Percentiles rank a stretch among this genome's conserved stretches.
Evolutionary conservation across 73 alveolate species (phyloP).

Genomic region (Symbiodinium natans): DNA sequence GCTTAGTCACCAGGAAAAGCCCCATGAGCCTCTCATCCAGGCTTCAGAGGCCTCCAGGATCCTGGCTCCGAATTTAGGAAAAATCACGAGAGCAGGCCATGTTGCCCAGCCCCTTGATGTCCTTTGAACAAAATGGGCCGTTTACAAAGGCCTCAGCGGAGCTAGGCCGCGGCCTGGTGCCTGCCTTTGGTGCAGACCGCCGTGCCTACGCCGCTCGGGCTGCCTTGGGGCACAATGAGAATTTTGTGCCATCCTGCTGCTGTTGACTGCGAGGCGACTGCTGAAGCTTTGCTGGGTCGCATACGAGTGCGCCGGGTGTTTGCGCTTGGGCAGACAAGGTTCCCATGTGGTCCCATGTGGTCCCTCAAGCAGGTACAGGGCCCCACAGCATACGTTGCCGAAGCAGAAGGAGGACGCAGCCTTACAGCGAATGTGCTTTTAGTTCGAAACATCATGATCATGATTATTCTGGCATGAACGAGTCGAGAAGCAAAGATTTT

Average conservation of each 20-base stretch:
- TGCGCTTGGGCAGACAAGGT: neutral
- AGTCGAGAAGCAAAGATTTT: too few species aligned
- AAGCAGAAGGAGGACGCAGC: conserved; percentile 5
- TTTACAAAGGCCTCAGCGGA: conserved; percentile 78
- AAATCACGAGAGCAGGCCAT: too few species aligned
- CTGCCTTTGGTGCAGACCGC: conserved; percentile 44
- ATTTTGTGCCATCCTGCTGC: neutral
- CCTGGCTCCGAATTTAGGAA: too few species aligned
- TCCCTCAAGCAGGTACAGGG: conserved; percentile 41
- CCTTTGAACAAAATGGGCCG: too few species aligned
- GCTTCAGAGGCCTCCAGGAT: too few species aligned
- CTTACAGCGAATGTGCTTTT: neutral
- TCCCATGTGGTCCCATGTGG: neutral
- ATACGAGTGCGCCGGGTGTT: conserved; percentile 35
- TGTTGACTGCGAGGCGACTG: conserved; percentile 3
- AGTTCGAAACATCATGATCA: too few species aligned
- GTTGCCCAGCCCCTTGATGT: too few species aligned
- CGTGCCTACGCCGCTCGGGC: conserved; percentile 12
- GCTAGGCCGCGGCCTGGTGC: neutral
- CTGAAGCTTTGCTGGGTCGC: conserved; percentile 35
- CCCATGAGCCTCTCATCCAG: too few species aligned
- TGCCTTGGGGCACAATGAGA: neutral
- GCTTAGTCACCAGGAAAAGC: too few species aligned
- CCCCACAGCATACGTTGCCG: conserved; percentile 63
- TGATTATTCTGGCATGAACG: too few species aligned